Evolutionary conservation across 176 grass and related monocot genomes (phyloP).

Genomic region (Bonia amplexicaulis): DNA sequence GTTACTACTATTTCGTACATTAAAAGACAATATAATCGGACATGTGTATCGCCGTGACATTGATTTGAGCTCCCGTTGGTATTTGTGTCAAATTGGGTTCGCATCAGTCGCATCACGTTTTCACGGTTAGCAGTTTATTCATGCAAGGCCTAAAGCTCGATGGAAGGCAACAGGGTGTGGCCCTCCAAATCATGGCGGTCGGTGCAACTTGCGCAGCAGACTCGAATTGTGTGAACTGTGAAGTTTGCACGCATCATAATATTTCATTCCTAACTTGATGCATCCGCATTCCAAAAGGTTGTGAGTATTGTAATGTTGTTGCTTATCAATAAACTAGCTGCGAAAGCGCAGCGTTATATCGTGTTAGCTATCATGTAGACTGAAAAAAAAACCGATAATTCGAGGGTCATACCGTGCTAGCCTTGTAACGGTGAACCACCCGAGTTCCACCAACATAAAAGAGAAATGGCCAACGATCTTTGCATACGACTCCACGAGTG

Average conservation of each 20-base stretch:
- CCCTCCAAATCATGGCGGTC: background rate
- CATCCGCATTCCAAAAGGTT: background rate
- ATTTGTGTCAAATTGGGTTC: background rate
- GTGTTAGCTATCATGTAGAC: too few relatives aligned
- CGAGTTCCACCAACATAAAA: background rate
- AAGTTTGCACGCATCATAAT: background rate
- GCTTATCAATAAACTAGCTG: background rate
- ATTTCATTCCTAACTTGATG: background rate
- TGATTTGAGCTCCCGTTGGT: background rate
- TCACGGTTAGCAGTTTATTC: background rate
- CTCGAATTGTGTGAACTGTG: background rate
- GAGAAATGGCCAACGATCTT: background rate
- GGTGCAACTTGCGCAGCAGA: background rate
- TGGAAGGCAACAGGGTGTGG: background rate
- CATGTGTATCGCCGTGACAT: background rate
- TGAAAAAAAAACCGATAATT: too few relatives aligned
- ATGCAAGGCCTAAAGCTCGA: background rate
- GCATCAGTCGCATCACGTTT: background rate
- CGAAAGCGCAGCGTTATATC: rapidly evolving
- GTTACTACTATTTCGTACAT: too few relatives aligned
- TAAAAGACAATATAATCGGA: too few relatives aligned
- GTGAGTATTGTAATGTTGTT: background rate
- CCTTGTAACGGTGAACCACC: background rate
- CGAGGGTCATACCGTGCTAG: too few relatives aligned
- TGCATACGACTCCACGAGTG: background rate